phyloP scores from a whole-genome alignment of 2,329 filamentous ascomycete genomes.

The Pseudogymnoascus sp. region DNA sequence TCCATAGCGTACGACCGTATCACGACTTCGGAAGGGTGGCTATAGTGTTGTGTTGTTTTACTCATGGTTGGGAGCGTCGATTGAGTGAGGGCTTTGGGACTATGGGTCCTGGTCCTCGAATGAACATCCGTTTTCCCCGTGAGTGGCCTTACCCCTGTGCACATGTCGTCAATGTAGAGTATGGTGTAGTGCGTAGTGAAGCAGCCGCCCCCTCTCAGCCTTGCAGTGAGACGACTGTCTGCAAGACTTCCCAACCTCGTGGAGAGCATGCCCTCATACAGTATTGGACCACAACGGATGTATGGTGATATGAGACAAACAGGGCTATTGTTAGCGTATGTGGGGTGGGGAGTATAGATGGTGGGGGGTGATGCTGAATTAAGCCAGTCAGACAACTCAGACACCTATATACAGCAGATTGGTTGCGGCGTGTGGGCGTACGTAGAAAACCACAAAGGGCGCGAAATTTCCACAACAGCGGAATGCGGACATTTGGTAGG shows the following conservation, averaged over 20 bases:
- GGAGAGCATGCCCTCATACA: constrained; percentile 2
- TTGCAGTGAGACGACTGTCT: constrained; percentile 8
- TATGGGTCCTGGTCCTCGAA: neutral
- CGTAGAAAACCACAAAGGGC: neutral
- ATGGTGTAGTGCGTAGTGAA: neutral
- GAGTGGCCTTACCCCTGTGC: constrained; percentile 1
- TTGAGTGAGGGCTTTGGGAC: neutral
- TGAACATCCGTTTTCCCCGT: neutral
- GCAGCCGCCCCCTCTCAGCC: neutral
- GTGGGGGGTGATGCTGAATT: neutral
- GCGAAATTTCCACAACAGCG: neutral
- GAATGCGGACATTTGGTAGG: neutral
- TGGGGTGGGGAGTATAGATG: neutral
- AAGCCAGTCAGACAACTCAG: neutral
- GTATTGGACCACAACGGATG: neutral
- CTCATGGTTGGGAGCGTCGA: constrained; percentile 4
- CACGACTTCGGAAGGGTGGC: neutral
- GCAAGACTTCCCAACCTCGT: neutral
- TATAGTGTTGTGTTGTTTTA: constrained; percentile 1
- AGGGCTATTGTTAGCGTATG: constrained; percentile 9
- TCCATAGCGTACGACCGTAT: constrained; percentile 5
- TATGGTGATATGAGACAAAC: constrained; percentile 8
- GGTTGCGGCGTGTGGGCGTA: neutral
- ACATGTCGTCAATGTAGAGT: constrained; percentile 1
- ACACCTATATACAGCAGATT: neutral